Evolutionary conservation across 768 basidiomycete genomes (phyloP).

Genomic region (Boletus pseudo-olivaceus): DNA sequence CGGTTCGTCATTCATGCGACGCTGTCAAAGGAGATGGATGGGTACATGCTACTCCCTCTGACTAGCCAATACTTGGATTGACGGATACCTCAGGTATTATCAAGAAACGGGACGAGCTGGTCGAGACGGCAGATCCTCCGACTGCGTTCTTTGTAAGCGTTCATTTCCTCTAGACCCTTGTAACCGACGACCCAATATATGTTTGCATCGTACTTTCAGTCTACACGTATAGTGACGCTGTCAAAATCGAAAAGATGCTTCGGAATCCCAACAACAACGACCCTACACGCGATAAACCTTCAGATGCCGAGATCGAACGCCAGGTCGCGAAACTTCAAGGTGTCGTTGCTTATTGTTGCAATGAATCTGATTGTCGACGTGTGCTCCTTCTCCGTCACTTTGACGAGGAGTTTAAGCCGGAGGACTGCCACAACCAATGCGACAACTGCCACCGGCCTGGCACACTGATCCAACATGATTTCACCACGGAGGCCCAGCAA

Average conservation of each 20-base stretch:
- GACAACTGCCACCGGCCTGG: constrained; percentile 73
- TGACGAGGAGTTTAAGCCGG: constrained; percentile 70
- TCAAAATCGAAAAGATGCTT: constrained; percentile 57
- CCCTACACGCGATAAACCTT: constrained; percentile 31
- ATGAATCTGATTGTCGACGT: constrained; percentile 83
- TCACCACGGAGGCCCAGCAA: constrained; percentile 53
- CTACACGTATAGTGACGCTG: constrained; percentile 60
- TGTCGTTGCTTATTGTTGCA: constrained; percentile 78
- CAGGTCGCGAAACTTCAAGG: constrained; percentile 61
- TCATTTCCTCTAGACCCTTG: not conserved
- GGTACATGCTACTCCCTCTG: constrained; percentile 42
- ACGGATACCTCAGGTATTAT: constrained; percentile 55
- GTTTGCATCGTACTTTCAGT: constrained; percentile 38
- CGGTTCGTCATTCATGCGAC: constrained; percentile 90
- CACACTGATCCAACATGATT: constrained; percentile 48
- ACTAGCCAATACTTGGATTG: not conserved
- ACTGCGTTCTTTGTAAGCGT: constrained; percentile 81
- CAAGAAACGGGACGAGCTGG: constrained; percentile 98
- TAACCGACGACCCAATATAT: not conserved
- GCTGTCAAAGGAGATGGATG: constrained; percentile 80
- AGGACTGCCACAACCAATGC: constrained; percentile 66
- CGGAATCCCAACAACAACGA: constrained; percentile 43
- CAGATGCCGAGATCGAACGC: constrained; percentile 56
- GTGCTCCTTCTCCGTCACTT: constrained; percentile 87
- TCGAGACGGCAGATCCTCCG: constrained; percentile 78